Conservation (phyloP, 345 rosid species). For the Iberis pinnata region DNA sequence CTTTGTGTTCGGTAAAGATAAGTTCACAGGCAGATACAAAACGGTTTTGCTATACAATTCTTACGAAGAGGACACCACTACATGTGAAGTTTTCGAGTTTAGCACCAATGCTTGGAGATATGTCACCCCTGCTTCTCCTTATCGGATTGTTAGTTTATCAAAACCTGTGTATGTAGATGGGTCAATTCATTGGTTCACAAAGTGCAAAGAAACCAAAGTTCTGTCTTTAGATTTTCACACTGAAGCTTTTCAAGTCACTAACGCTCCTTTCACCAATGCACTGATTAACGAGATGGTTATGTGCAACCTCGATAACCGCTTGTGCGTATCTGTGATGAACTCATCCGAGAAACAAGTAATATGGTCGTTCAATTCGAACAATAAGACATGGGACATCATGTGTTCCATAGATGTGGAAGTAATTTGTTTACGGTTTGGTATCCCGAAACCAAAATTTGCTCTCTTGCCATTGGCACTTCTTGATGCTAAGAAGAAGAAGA, state of each 20-base stretch:
- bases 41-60: too few relatives aligned
- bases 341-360: not conserved
- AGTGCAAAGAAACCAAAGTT: not conserved
- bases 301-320: not conserved
- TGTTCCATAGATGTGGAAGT: not conserved
- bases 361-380: not conserved
- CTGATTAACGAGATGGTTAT: too few relatives aligned
- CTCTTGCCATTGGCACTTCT: slow-evolving; percentile 2
- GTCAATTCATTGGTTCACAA: not conserved
- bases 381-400: not conserved
- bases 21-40: too few relatives aligned
- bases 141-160: not conserved
- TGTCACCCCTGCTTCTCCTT: too few relatives aligned
- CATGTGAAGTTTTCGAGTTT: too few relatives aligned
- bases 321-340: not conserved
- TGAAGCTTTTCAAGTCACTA: not conserved
- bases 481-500: not conserved
- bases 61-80: too few relatives aligned
- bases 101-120: too few relatives aligned
- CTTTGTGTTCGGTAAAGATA: too few relatives aligned
- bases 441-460: not conserved
- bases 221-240: not conserved
- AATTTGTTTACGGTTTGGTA: not conserved
- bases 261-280: not conserved
- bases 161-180: not conserved